Conservation (phyloP, 2,329 filamentous ascomycete species). For the Penicillium sp. region DNA sequence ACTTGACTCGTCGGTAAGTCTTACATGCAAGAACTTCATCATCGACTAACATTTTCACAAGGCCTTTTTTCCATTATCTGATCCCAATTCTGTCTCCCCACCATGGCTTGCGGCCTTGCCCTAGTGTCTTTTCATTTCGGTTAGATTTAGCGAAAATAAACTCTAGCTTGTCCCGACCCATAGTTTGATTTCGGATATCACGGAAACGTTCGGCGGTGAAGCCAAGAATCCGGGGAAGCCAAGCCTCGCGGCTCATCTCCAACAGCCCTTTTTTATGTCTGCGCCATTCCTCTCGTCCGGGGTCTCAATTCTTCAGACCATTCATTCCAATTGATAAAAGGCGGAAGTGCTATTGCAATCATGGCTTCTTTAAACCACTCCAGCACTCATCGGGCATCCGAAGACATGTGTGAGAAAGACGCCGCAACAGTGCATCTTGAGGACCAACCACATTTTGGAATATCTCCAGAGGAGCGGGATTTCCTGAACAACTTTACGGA, state of each 20-base stretch:
- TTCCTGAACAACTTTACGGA: conserved; percentile 33
- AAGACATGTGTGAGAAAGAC: conserved; percentile 12
- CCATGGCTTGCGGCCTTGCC: conserved; percentile 1
- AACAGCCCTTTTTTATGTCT: neutral
- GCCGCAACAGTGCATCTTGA: conserved; percentile 18
- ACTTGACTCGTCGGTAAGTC: conserved; percentile 13
- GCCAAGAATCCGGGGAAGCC: conserved; percentile 7
- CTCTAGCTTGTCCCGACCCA: neutral
- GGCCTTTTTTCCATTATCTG: conserved; percentile 10
- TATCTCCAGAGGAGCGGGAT: conserved; percentile 31
- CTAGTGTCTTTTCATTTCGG: neutral
- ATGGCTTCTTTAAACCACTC: neutral
- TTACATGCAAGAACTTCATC: neutral
- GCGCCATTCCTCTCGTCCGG: neutral
- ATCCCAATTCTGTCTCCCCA: conserved; percentile 10
- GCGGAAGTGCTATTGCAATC: neutral
- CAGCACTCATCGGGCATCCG: neutral
- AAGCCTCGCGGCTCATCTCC: neutral
- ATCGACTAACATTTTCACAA: neutral
- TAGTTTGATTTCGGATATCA: conserved; percentile 4
- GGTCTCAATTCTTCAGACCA: too few relatives aligned
- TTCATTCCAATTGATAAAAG: neutral
- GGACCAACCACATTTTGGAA: conserved; percentile 6
- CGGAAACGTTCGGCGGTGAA: conserved; percentile 2
- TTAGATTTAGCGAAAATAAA: neutral